Base-by-base conservation (phyloP, 495 filamentous ascomycete genomes). In the Alectoria sarmentosa region DNA sequence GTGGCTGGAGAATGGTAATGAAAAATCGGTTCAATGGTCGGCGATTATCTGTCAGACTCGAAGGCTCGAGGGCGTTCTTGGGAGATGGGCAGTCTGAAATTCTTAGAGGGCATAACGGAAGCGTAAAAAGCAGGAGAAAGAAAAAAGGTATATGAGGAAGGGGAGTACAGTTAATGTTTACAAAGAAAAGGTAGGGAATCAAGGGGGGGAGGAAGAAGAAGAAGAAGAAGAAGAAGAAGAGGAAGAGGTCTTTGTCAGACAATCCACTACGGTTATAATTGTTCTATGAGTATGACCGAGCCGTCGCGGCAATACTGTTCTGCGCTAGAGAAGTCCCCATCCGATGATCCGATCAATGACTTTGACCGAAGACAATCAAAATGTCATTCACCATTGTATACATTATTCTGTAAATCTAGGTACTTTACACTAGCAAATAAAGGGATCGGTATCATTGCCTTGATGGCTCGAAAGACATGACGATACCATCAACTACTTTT, bases 181-280 rank as follows among this genome's bases (percentile, higher is more conserved):
- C 26, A 58, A 32, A 58, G 49, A 39, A 44, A 63, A 23, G 34
- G 17, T 1, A 63, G 19, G 52, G 4, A 11, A 46, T 15, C 2
- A n/a, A 44, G 14, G 58, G 15, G 32, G 3, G 23, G 36, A 37
- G 36, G 36, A 32, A 19, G 49, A 46, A 42, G 39, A 23, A 39
- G 52, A n/a, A n/a, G n/a, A 46, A n/a, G 2, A n/a, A 44, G 14
- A 39, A 11, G 32, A 2, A 34, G 36, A 37, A 10, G 36, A 32
- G 26, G 49, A 46, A 42, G 39, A 23, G 52, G 52, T 63, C 61
- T 63, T 63, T 63, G 61, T 63, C 61, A 63, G 61, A 63, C 46
- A 17, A 13, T n/a, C 11, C 30, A 5, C 14, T 41, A 4, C 30
- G 17, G 17, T 32, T 19, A 10, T 30, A 30, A 41, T 39, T 30